Base-by-base conservation (phyloP, 768 basidiomycete genomes). In the Albatrellus ellisii region DNA sequence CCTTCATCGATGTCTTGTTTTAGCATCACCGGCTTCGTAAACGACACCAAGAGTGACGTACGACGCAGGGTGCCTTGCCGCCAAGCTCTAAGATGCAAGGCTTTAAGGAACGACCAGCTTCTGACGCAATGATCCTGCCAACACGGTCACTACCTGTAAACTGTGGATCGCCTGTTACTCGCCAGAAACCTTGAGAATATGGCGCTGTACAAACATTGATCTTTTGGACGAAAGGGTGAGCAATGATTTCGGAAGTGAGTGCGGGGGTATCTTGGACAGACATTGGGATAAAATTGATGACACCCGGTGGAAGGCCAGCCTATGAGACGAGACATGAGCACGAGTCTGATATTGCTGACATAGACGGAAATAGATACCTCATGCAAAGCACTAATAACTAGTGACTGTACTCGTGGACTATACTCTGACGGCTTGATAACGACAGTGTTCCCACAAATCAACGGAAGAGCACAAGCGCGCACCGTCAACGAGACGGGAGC, bases 261-360 rank as follows among this genome's bases (percentile, higher is more conserved):
- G 53, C 48, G 2, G 75, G 71, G 0, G 69, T 61, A 33, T 56
- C 59, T 29, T 69, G 63, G 12, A 57, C 53, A 4, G 69, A 65
- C 46, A 68, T 65, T 5, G 69, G 65, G 12, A 79, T 49, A 50
- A 67, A 69, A 48, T 79, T 77, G 5, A 80, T 49, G 6, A 75
- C 76, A 5, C 76, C 77, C 12, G 59, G 54, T 4, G 79, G 79
- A 1, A 83, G 55, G 1, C 79, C 77, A 0, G 77, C 78, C 54
- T 68, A 18, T n/a, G n/a, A 12, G 25, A 10, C 8, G 7, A 6
- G 2, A 20, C 11, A 21, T 29, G 14, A 42, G 28, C 24, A 4
- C 8, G 15, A 18, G n/a, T 11, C 41, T 10, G n/a, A 18, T 15
- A 8, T 0, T 4, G 10, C 14, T n/a, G 15, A 20, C 9, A 14